Evolutionary conservation across 1,139 yeast genomes (phyloP), one percentile per base, ranked within the genome.

Genomic region (Geotrichum australiense): DNA sequence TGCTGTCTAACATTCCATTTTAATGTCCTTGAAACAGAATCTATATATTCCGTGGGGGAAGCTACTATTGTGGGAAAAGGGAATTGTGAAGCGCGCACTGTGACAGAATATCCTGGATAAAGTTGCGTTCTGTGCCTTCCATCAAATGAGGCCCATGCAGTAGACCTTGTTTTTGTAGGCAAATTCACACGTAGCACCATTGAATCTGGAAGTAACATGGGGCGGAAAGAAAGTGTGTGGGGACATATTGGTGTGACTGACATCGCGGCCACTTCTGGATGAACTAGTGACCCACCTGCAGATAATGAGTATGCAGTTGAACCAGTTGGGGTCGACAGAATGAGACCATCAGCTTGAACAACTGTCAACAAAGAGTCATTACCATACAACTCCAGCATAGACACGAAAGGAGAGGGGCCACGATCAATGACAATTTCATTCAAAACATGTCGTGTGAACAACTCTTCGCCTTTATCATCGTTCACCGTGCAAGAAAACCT

Each of bases 231-330:
- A 35, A 86, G 68, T 0, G 95, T 84, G 53, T 86, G 95, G 0
- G 96, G 95, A 57, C 96, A 86, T 47, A 86, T 84, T 0, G 96
- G 96, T 0, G 96, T 86, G 2, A 86, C 86, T 45, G 87, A 78
- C 32, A 86, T 82, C 6, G 94, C 94, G 52, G 86, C 80, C 11
- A 86, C 94, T 21, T 85, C 85, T 0, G 96, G 95, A 53, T 86
- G 94, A 1, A 86, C 93, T 39, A 86, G 68, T 0, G 94, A 79
- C 0, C 96, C 96, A 12, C 95, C 95, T 0, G 96, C 95, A 30
- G 93, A 80, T 28, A 86, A 66, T 0, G 94, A 83, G 58, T 86
- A 86, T 0, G 96, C 96, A 0, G 96, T 86, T 2, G 94, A 83
- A 0, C 95, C 95, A 0, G 96, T 86, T 3, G 95, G 96, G 0